Percentiles rank a stretch among this genome's conserved stretches.
Conservation (phyloP, 768 basidiomycete genomes). For the Mycena maculata region DNA sequence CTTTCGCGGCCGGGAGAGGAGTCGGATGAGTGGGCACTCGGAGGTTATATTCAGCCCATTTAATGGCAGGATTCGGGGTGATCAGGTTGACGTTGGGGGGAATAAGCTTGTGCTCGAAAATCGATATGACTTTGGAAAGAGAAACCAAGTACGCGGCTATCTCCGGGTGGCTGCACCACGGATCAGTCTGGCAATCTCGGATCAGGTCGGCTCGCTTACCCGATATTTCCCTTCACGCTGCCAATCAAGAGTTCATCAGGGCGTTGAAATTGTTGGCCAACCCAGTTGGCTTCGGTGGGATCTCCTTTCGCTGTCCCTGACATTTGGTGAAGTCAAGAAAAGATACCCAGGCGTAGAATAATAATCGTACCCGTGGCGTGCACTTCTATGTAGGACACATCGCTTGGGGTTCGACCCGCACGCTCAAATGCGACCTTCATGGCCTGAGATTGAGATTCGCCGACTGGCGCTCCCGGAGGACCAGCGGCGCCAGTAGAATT, state of each 20-base stretch:
- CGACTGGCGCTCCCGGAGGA: constrained; percentile 54
- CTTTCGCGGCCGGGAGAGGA: constrained; percentile 38
- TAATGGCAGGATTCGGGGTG: constrained; percentile 50
- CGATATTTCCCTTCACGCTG: constrained; percentile 61
- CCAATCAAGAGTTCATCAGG: constrained; percentile 52
- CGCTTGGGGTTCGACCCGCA: constrained; percentile 45
- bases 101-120: constrained; percentile 48
- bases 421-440: constrained; percentile 51
- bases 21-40: constrained; percentile 47
- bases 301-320: constrained; percentile 57
- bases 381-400: constrained; percentile 62
- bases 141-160: constrained; percentile 59
- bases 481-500: constrained; percentile 51
- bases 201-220: constrained; percentile 42
- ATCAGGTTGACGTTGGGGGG: constrained; percentile 55
- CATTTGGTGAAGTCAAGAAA: background rate
- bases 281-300: constrained; percentile 63
- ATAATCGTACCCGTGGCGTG: constrained; percentile 56
- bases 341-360: background rate
- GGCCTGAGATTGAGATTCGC: constrained; percentile 49
- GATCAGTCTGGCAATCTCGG: background rate
- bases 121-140: constrained; percentile 54
- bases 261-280: constrained; percentile 52
- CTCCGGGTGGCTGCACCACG: constrained; percentile 48
- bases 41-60: constrained; percentile 52